Evolutionary conservation across 2,329 filamentous ascomycete species (phyloP).

Genomic region (Macrophomina pseudophaseolina): DNA sequence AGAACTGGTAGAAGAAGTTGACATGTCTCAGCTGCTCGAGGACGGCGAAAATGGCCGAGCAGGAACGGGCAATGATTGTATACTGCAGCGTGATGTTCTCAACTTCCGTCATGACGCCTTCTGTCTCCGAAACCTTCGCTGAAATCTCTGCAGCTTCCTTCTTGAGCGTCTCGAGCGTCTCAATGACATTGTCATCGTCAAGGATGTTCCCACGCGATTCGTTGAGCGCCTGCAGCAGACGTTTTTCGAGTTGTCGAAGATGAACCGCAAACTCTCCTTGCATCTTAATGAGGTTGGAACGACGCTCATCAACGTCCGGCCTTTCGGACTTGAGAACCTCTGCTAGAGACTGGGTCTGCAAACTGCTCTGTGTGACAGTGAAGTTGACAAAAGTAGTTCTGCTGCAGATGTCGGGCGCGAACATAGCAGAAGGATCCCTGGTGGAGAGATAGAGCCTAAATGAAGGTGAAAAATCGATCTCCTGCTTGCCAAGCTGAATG

Average conservation of each 20-base stretch:
- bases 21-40: constrained; percentile 96
- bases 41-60: constrained; percentile 96
- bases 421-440: constrained; percentile 91
- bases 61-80: constrained; percentile 88
- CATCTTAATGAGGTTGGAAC: constrained; percentile 96
- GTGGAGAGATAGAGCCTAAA: constrained; percentile 97
- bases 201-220: constrained; percentile 97
- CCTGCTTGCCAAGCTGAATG: constrained; percentile 97
- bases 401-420: constrained; percentile 96
- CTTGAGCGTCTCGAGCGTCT: constrained; percentile 96
- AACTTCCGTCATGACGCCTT: constrained; percentile 97
- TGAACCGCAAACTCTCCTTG: constrained; percentile 99
- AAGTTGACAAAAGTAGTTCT: constrained; percentile 99
- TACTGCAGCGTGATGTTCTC: constrained; percentile 96
- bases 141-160: constrained; percentile 97
- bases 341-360: constrained; percentile 96
- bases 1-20: constrained; percentile 99
- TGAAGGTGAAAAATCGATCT: constrained; percentile 97
- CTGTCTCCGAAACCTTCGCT: constrained; percentile 92
- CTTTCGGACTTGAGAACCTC: constrained; percentile 97
- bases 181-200: constrained; percentile 97
- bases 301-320: constrained; percentile 93
- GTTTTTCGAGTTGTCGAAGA: constrained; percentile 91
- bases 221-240: constrained; percentile 90
- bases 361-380: constrained; percentile 96